Evolutionary conservation across 805 yeast genomes (phyloP), one percentile per base, ranked within the genome.

Genomic region (Vanderwaltozyma tropicalis): DNA sequence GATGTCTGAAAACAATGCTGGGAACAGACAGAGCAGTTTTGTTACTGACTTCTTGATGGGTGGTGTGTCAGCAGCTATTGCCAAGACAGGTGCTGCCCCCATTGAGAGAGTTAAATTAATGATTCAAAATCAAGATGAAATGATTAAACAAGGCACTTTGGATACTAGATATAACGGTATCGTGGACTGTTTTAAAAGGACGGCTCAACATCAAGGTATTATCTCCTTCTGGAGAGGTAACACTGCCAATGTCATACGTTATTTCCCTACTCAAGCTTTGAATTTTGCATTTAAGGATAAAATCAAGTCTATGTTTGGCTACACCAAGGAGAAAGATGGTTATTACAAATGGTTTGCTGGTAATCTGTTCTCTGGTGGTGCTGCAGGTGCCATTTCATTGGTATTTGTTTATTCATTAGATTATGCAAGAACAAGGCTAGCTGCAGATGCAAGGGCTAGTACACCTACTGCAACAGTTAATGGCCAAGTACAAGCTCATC

Each of bases 251-350:
- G 95, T 86, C 63, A 78, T 86, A 73, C 81, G 95, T 74, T 86
- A 86, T 78, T 86, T 86, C 88, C 95, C 95, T 66, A 86, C 95
- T 66, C 95, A 86, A 71, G 95, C 95, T 55, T 76, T 86, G 62
- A 86, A 86, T 80, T 86, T 86, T 64, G 95, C 95, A 61, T 86
- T 86, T 86, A 86, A 85, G 74, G 95, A 86, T 68, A 81, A 83
- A 72, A 81, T 86, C 72, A 86, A 86, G 80, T 75, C 76, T 59
- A 66, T 83, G 78, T 86, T 86, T 64, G 94, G 92, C 71, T 83
- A 84, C 83, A 84, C 83, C 76, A 86, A 84, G 78, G 82, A 78
- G 39, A 39, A 17, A 8, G 94, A 85, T 58, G 79, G 80, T 51
- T 86, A 86, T 82, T 75, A 81, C 77, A 67, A 64, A 61, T 86